Evolutionary conservation across 768 basidiomycete genomes (phyloP), one percentile per base, ranked within the genome.

Genomic region (Macrolepiota dolichaula): DNA sequence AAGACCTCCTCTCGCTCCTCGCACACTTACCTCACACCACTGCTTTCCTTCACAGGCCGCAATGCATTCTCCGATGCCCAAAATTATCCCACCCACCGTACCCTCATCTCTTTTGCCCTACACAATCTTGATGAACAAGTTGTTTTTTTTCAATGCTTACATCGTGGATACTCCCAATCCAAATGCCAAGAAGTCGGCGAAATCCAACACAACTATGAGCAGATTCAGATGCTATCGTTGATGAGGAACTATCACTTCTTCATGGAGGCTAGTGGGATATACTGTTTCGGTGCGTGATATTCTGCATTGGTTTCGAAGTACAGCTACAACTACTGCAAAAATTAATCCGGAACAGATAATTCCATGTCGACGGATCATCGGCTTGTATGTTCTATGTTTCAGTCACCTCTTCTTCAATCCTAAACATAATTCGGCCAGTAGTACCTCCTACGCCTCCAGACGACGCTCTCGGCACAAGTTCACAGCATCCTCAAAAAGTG

Each of bases 191-290:
- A 64, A 44, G 50, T n/a, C 1, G 38, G 37, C 4, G 52, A 15
- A 5, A 25, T 17, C 19, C 53, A 47, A 27, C 47, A 37, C 24
- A 63, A 66, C 9, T 63, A 66, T 1, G 68, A 70, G 36, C 79
- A 80, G 36, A 76, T 93, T 44, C 75, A 77, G 46, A 74, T 91
- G 65, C 96, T 96, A 13, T 80, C 85, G 12, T 81, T 86, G 57
- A 95, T 95, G 88, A 82, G 96, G 46, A 79, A 82, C 61, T 90
- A 89, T 54, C 86, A 98, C 74, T 77, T 80, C 47, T 92, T 88
- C 66, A 98, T 99, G 97, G 86, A 93, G 69, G 84, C 84, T 1
- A 81, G 91, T 66, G 96, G 97, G 0, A 77, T 97, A n/a, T 99
- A 98, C 74, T 78, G 98, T 49, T 87, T 96, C 63, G 91, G 96